Conservation (phyloP, 139 green algal genomes). For the Limnomonas spitsbergensis region DNA sequence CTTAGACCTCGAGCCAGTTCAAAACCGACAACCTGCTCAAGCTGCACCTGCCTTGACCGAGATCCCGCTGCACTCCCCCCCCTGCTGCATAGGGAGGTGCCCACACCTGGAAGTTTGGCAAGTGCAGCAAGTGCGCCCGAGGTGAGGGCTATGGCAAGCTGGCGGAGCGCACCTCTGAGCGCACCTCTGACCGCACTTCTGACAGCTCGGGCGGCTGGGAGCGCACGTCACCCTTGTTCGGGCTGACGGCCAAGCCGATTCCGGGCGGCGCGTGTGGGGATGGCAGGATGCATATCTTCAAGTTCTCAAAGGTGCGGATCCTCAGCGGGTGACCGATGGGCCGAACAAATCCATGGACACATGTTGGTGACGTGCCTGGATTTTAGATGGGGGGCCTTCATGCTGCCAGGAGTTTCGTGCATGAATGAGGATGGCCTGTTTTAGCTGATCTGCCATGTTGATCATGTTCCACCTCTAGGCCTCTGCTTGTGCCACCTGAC, state of each 20-base stretch:
- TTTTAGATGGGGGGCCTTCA: too few species aligned
- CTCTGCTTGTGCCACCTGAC: too few species aligned
- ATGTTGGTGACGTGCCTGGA: too few species aligned
- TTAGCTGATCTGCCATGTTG: neutral
- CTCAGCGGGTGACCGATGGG: too few species aligned
- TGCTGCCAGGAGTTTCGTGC: neutral
- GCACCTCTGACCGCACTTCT: neutral
- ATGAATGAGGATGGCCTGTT: neutral
- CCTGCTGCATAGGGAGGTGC: too few species aligned
- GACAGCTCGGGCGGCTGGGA: too few species aligned
- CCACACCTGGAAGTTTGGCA: slow-evolving; percentile 16
- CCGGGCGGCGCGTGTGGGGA: slow-evolving; percentile 7
- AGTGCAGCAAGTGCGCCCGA: slow-evolving; percentile 15
- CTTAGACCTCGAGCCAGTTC: too few species aligned
- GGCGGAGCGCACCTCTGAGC: neutral
- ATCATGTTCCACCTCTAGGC: neutral
- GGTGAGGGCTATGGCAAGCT: slow-evolving; percentile 11
- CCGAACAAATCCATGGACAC: too few species aligned
- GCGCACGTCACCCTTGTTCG: neutral
- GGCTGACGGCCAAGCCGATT: neutral
- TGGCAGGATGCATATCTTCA: slow-evolving; percentile 16
- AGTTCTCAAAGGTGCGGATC: slow-evolving; percentile 9
- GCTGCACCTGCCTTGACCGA: too few species aligned
- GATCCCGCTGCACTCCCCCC: too few species aligned
- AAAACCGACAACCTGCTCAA: too few species aligned